Evolutionary conservation across 495 filamentous ascomycete genomes (phyloP).

Genomic region (Neurospora tetraspora): DNA sequence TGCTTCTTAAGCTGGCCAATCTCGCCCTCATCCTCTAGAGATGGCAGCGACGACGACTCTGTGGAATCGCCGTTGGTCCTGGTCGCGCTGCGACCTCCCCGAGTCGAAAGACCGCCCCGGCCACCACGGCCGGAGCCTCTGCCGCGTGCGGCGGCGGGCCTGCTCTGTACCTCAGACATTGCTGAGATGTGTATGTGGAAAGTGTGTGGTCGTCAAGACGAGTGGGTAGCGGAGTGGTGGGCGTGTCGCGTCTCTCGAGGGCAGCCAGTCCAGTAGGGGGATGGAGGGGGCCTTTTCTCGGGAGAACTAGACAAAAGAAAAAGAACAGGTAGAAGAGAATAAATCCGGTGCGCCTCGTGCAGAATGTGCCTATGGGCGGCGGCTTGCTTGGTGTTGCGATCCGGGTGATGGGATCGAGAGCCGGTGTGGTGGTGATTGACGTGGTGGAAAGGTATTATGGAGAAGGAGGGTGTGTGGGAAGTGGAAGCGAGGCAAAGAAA

Average conservation of each 20-base stretch:
- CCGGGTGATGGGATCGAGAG: slow-evolving; percentile 22
- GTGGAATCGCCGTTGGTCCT: slow-evolving; percentile 41
- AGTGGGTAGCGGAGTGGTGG: slow-evolving; percentile 18
- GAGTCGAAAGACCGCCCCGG: slow-evolving; percentile 66
- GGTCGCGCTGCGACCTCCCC: slow-evolving; percentile 54
- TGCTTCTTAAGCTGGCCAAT: slow-evolving; percentile 83
- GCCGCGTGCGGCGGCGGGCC: slow-evolving; percentile 50
- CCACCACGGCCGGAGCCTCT: slow-evolving; percentile 42
- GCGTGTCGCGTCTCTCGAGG: slow-evolving; percentile 34
- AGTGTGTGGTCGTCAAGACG: slow-evolving; percentile 6
- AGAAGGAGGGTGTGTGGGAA: slow-evolving; percentile 13
- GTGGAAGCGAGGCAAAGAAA: slow-evolving; percentile 14
- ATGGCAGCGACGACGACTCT: slow-evolving; percentile 42
- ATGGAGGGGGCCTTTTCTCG: background rate
- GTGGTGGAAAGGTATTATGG: slow-evolving; percentile 11
- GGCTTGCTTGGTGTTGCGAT: slow-evolving; percentile 18
- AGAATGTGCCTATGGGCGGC: slow-evolving; percentile 11
- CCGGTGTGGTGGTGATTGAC: slow-evolving; percentile 13
- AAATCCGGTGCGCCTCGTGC: background rate
- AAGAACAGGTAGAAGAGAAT: slow-evolving; percentile 14
- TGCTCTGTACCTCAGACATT: slow-evolving; percentile 91
- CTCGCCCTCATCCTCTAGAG: slow-evolving; percentile 79
- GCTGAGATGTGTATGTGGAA: slow-evolving; percentile 28
- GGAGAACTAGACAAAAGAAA: background rate
- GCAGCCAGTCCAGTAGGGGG: slow-evolving; percentile 14